A percentile compares a stretch with the other conserved stretches of the same genome.
phyloP scores from a whole-genome alignment of 2,329 filamentous ascomycete genomes.

The Fusarium citri region DNA sequence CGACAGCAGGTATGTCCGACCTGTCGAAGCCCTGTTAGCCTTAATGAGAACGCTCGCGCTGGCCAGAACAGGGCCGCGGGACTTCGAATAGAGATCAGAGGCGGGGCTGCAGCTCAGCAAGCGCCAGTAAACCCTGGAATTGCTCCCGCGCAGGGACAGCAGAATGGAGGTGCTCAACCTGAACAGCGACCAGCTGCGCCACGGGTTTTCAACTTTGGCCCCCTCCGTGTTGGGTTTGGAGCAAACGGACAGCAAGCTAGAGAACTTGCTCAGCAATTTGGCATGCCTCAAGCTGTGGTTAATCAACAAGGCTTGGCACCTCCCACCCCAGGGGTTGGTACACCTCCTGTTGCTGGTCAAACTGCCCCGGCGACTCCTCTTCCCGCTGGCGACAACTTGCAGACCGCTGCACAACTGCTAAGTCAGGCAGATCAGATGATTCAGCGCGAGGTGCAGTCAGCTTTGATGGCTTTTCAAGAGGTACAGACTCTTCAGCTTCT shows the following conservation, averaged over 20 bases:
- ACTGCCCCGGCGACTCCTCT: constrained; percentile 35
- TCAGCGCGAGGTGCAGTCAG: constrained; percentile 71
- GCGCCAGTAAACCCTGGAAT: constrained; percentile 41
- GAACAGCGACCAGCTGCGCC: constrained; percentile 55
- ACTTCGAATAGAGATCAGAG: constrained; percentile 50
- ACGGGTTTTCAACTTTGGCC: constrained; percentile 78
- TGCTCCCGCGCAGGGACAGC: constrained; percentile 36
- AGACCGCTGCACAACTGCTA: constrained; percentile 69
- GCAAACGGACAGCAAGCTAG: constrained; percentile 74
- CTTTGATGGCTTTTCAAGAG: constrained; percentile 75
- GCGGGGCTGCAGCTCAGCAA: constrained; percentile 38
- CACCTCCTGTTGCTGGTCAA: constrained; percentile 29
- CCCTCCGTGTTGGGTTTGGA: constrained; percentile 80
- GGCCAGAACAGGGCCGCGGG: constrained; percentile 46
- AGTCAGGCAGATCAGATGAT: constrained; percentile 76
- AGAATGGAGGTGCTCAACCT: constrained; percentile 41
- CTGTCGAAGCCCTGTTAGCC: constrained; percentile 81
- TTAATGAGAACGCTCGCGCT: constrained; percentile 45
- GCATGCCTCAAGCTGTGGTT: constrained; percentile 52
- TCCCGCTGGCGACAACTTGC: constrained; percentile 49
- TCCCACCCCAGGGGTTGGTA: constrained; percentile 32
- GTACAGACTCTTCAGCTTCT: constrained; percentile 75
- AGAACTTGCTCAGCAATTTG: constrained; percentile 74
- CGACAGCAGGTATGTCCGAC: constrained; percentile 97
- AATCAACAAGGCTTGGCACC: constrained; percentile 42